Conservation (phyloP, 306 rosid genomes). For the Morella rubra region DNA sequence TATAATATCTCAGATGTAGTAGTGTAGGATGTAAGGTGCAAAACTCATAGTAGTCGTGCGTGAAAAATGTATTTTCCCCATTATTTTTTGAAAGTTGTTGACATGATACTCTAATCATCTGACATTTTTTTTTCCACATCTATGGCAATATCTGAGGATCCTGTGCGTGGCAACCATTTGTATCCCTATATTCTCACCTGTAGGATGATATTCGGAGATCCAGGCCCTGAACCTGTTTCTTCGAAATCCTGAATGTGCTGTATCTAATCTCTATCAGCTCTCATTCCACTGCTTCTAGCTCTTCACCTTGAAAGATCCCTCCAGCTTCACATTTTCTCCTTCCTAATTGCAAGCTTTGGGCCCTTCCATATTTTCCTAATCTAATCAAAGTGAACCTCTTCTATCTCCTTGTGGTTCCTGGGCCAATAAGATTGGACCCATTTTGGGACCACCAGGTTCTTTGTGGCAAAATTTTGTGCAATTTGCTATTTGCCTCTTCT, state of each 20-base stretch:
- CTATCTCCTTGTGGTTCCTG: neutral
- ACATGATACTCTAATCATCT: neutral
- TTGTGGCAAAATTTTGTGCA: too few species aligned
- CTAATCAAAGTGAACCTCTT: neutral
- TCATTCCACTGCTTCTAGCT: neutral
- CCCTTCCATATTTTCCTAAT: neutral
- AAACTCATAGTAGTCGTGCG: too few species aligned
- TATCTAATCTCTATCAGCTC: neutral
- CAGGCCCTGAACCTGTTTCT: neutral
- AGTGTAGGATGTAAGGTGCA: too few species aligned
- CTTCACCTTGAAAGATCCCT: neutral
- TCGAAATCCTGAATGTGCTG: neutral
- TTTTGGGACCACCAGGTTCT: too few species aligned
- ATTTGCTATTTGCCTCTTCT: too few species aligned
- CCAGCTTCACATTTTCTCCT: too few species aligned
- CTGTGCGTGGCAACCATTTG: neutral
- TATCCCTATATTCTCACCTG: neutral
- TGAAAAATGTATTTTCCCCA: too few species aligned
- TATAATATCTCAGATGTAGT: too few species aligned
- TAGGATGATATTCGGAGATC: neutral
- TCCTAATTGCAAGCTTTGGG: too few species aligned
- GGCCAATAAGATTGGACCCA: too few species aligned
- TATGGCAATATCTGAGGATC: neutral
- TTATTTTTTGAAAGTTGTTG: too few species aligned
- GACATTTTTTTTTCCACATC: neutral